Evolutionary conservation across 176 grass and related monocot genomes (phyloP), one percentile per base, ranked within the genome.

Genomic region (Elymus sibiricus): DNA sequence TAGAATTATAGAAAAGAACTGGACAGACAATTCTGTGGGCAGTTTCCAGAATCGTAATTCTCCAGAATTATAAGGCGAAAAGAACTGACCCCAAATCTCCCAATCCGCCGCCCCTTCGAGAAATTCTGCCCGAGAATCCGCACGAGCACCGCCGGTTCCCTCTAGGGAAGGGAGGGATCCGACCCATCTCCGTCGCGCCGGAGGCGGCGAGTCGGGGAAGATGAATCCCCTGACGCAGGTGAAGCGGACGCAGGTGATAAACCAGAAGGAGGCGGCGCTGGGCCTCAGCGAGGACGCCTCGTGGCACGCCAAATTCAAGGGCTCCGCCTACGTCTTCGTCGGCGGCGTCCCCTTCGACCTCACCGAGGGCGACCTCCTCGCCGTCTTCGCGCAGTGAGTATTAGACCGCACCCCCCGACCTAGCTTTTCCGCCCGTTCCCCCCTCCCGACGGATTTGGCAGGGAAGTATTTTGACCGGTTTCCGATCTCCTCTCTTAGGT

Each of bases 171-270:
- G 66, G 22, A 58, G 64, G 44, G 7, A 69, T 27, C 64, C 29
- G 22, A 55, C 8, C 80, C 34, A 58, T 21, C 65, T 2, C 19
- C 74, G 0, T 22, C 40, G 7, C 34, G 35, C 28, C 58, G 85
- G 40, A 58, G 67, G 78, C 65, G 65, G 32, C 68, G 31, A 27
- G 19, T 42, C 21, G 19, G 35, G 58, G 66, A 32, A 72, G 67
- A 95, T 98, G 96, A 98, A 98, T 92, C 93, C 93, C 51, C 86
- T 98, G 58, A 95, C 93, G 32, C 86, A 92, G 70, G 93, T 95
- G 32, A 98, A 98, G 93, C 67, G 86, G 83, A 98, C 96, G 22
- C 91, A 98, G 84, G 86, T 95, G 56, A 98, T 98, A 58, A 95
- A 94, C 61, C 88, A 87, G 76, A 92, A 80, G 69, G 96, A 98